Base-by-base conservation (phyloP, 345 rosid species). In the Brassica rapa region DNA sequence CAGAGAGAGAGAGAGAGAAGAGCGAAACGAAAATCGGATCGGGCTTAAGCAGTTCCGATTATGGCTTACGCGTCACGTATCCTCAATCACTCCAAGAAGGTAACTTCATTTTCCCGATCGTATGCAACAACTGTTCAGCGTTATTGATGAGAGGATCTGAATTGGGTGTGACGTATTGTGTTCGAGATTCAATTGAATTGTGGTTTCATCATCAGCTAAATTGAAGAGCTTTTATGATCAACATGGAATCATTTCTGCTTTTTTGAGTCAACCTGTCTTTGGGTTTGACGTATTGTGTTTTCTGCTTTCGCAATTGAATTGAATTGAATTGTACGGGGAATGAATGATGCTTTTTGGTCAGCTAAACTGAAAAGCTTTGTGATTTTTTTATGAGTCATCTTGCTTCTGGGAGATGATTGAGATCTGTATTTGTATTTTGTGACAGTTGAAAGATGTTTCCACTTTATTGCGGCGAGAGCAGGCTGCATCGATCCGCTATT, bases 61-160 rank as follows among this genome's bases (percentile, higher is more conserved):
- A 88, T 88, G 94, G 86, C 89, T 66, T 89, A 83, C 79, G 89
- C 87, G 16, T 82, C 86, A 63, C 90, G 77, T 32, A 64, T 88
- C 64, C 83, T 90, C 89, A 86, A 80, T 77, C 94, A 86, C 66
- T 88, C 90, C 11, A 90, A 81, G 64, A 87, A 88, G 91, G 91
- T 75, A 15, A 3, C 9, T 70, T 14, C 7, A 43, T n/a, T 14
- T 75, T 55, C 51, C 6, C 60, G 73, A 61, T 74, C 61, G 46
- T 65, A 16, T 68, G n/a, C 62, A 41, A 66, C 32, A 35, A 21
- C 76, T 55, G 30, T 49, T 76, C 5, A n/a, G 55, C 62, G 65
- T 21, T 35, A 35, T 35, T 32, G 35, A 32, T 32, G 35, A 33
- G 39, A 19, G 19, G 19, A 19, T 19, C 21, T 19, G 21, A 33